Evolutionary conservation across 208 protist species (phyloP), one percentile per base, ranked within the genome.

Genomic region (Crithidia acanthocephali): DNA sequence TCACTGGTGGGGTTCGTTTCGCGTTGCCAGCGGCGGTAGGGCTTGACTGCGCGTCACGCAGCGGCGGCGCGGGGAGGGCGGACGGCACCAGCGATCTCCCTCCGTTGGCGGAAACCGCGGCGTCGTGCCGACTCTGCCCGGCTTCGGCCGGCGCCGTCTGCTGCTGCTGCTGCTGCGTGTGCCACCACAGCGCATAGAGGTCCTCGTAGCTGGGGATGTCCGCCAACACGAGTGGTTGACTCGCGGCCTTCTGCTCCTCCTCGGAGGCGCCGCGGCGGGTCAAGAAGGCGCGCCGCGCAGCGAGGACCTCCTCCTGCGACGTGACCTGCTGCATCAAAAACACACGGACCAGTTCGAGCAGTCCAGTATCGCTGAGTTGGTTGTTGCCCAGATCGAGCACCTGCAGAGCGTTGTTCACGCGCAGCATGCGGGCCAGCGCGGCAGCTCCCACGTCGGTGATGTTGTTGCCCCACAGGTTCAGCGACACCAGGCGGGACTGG

Each of bases 401-500:
- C 18, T 86, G 87, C 27, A 97, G 59, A 15, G 79, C 84, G 37
- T 74, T 62, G 58, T 93, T 95, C 28, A 63, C 32, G 11, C 68
- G 74, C 27, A 97, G 81, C 67, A 90, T n/a, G 18, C 68, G 53
- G 20, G 90, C 87, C 18, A 97, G 78, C 2, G 59, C 57, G 7
- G 63, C 57, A 4, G 85, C 93, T 13, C 93, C 93, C 1, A 35
- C 67, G 65, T 95, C 87, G 5, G 76, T 85, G 82, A 97, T 94
- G 48, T 67, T 25, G 68, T 97, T 97, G 42, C 91, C 93, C 90
- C 91, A 96, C 35, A 97, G 63, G 59, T 93, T 95, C 55, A 97
- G 84, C 44, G 83, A 88, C 13, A 91, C 74, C 15, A 97, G 73
- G 63, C 87, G 87, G 48, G 88, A 86, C 58, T 84, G 78, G 2